These are phyloP conservation scores for Fragilaria crotonensis DNA, from an alignment of 108 stramenopile species.

Conservation along the genomic window DNA sequence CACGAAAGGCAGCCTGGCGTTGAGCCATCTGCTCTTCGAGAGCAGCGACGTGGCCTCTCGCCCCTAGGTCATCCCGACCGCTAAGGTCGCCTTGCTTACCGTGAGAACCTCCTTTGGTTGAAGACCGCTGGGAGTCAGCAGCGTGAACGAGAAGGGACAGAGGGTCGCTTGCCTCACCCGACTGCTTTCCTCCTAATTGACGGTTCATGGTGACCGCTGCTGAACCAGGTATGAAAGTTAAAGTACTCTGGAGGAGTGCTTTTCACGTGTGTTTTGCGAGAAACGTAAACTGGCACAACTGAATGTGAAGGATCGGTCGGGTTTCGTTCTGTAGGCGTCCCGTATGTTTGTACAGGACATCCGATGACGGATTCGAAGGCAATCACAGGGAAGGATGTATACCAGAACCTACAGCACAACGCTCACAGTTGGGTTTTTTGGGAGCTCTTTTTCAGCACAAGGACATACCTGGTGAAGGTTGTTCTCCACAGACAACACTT, in stretches of 20 bases:
- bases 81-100: neutral
- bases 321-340: neutral
- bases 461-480: too few species aligned
- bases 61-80: neutral
- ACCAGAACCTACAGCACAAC: neutral
- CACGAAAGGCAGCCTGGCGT: conserved; percentile 2
- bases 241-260: neutral
- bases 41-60: neutral
- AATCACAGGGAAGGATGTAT: neutral
- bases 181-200: neutral
- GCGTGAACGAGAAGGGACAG: conserved; percentile 7
- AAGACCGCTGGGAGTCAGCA: neutral
- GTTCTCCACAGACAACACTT: too few species aligned
- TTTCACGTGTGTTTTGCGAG: neutral
- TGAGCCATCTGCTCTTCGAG: neutral
- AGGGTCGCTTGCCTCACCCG: neutral
- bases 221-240: neutral
- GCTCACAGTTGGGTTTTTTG: too few species aligned
- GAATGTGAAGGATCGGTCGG: too few species aligned
- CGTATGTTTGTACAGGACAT: neutral
- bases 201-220: conserved; percentile 7
- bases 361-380: neutral
- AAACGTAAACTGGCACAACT: too few species aligned
- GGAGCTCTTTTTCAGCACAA: too few species aligned
- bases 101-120: neutral